Evolutionary conservation across 106 monocot species (phyloP).

Genomic region (Amphibolis antarctica): DNA sequence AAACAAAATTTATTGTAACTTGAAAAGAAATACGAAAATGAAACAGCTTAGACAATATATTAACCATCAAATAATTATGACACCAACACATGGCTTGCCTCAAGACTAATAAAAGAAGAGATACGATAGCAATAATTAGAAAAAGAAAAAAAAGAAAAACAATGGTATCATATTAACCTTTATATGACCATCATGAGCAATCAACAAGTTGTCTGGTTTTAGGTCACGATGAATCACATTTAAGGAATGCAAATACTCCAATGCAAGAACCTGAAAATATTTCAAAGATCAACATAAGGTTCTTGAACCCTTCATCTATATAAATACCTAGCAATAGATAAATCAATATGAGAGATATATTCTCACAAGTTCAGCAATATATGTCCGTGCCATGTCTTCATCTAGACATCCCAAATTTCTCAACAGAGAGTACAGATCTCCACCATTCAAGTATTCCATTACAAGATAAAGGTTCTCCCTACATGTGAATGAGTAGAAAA

Average conservation of each 20-base stretch:
- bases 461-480: conserved; percentile 98
- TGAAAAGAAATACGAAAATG: too few relatives aligned
- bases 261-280: conserved; percentile 69
- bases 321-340: not conserved
- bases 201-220: conserved; percentile 94
- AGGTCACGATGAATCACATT: conserved; percentile 96
- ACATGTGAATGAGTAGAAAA: conserved; percentile 99
- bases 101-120: not conserved
- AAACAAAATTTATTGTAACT: too few relatives aligned
- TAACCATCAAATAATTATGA: too few relatives aligned
- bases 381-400: conserved; percentile 89
- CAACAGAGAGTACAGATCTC: conserved; percentile 88
- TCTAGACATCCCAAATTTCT: conserved; percentile 92
- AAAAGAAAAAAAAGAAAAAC: not conserved
- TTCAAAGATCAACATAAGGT: conserved; percentile 1
- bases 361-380: conserved; percentile 89
- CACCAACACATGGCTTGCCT: not conserved
- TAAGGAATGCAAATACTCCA: conserved; percentile 90
- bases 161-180: conserved; percentile 42
- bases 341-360: not conserved
- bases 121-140: not conserved
- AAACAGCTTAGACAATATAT: too few relatives aligned
- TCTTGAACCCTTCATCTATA: too few relatives aligned
- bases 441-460: conserved; percentile 97
- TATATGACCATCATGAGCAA: conserved; percentile 84